Evolutionary conservation across 768 basidiomycete species (phyloP), one percentile per base, ranked within the genome.

Genomic region (Rhizopogon salebrosus): DNA sequence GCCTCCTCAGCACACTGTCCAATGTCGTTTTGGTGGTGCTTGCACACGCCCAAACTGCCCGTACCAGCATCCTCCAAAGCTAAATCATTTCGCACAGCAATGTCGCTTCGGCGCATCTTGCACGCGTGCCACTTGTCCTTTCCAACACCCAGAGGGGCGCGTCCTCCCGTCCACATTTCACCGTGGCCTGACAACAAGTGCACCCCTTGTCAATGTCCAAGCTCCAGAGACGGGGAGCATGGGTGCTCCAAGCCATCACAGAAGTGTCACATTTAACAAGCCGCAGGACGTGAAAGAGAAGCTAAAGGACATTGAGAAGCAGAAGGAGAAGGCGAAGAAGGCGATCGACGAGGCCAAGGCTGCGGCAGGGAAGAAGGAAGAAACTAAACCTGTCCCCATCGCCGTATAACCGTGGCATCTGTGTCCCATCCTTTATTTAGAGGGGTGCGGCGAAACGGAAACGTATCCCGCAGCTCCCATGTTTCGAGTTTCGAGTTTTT

Each of bases 101-200:
- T 98, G 95, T 70, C 82, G 87, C 49, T 98, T 91, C 60, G 95
- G 92, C 20, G 74, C 87, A 13, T 80, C 74, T 18, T 98, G 95
- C 69, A 97, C 92, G 8, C 83, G 92, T 51, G 83, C 84, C 31
- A 79, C 83, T 57, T 98, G 95, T 67, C 70, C 83, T n/a, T 99
- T 87, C 77, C 83, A 89, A 57, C 95, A 99, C 64, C 95, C 95
- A 0, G 83, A 89, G 52, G 88, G 87, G 9, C 86, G 91, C 11
- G 87, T 89, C 22, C 75, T 92, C 7, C 90, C 91, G 3, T 75
- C 82, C 3, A 73, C 83, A 11, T 93, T 93, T 78, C 88, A 92
- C 63, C 85, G 89, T 20, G 89, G 90, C 0, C 67, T 92, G 24
- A 76, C 82, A 14, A 73, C 79, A 3, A 75, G 70, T 24, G 78